Percentiles rank a stretch among this genome's conserved stretches.
These are phyloP conservation scores for Aureobasidium sp. DNA, from an alignment of 2,329 filamentous ascomycete genomes.

Conservation along the genomic window DNA sequence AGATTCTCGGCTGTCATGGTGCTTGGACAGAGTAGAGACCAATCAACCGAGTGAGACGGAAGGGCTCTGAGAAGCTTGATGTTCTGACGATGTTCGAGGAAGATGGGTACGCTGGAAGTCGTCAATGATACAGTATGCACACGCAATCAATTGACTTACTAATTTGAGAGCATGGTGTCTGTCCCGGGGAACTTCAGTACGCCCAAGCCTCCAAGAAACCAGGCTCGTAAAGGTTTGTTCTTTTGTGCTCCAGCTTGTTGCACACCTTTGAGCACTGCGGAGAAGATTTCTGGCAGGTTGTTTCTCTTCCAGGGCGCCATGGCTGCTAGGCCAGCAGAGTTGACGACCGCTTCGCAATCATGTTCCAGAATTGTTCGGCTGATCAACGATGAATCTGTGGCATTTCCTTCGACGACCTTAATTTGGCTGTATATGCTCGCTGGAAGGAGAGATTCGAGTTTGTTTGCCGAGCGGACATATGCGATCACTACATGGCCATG, in stretches of 20 bases:
- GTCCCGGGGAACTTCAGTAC: conserved; percentile 29
- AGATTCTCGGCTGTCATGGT: conserved; percentile 28
- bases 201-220: conserved; percentile 30
- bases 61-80: conserved; percentile 22
- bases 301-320: conserved; percentile 30
- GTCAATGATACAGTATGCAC: neutral
- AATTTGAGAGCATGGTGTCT: conserved; percentile 25
- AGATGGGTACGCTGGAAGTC: conserved; percentile 25
- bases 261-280: conserved; percentile 26
- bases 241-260: conserved; percentile 26
- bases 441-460: conserved; percentile 30
- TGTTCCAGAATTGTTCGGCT: conserved; percentile 28
- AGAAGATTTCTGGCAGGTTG: conserved; percentile 29
- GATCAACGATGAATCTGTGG: conserved; percentile 27
- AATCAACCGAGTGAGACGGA: conserved; percentile 23
- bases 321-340: conserved; percentile 31
- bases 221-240: conserved; percentile 27
- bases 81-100: conserved; percentile 28
- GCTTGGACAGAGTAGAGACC: conserved; percentile 32
- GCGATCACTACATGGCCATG: conserved; percentile 30
- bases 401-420: conserved; percentile 30
- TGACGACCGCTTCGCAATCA: conserved; percentile 32
- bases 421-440: conserved; percentile 23
- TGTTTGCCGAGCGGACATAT: conserved; percentile 31
- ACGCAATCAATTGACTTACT: conserved; percentile 18